These are phyloP conservation scores for Kluyveromyces lactis DNA, from an alignment of 805 yeast genomes.

Conservation along the genomic window DNA sequence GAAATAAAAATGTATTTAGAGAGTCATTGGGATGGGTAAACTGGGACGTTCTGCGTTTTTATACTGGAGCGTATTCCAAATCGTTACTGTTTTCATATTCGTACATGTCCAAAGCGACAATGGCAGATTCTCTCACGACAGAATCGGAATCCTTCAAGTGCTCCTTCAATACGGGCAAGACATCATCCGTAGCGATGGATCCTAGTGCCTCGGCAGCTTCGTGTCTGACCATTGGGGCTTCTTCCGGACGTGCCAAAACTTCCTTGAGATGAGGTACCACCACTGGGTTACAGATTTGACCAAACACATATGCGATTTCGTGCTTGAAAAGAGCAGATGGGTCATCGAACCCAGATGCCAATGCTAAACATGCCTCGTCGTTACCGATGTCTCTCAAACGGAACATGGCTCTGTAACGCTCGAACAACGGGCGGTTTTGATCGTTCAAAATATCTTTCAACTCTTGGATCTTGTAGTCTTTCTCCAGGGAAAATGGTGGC, in stretches of 20 bases:
- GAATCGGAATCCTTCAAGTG: conserved; percentile 74
- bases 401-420: conserved; percentile 97
- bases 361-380: conserved; percentile 85
- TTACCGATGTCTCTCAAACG: conserved; percentile 91
- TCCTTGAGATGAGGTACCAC: conserved; percentile 82
- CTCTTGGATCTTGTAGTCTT: conserved; percentile 52
- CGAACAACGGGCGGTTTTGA: conserved; percentile 71
- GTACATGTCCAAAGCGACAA: conserved; percentile 97
- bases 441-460: conserved; percentile 65
- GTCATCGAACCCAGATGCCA: conserved; percentile 84
- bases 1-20: too few species aligned
- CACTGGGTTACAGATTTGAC: conserved; percentile 90
- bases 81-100: conserved; percentile 85
- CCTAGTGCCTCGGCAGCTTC: conserved; percentile 99
- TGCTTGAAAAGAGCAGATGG: conserved; percentile 92
- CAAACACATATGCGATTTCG: conserved; percentile 97
- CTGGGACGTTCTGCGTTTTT: too few species aligned
- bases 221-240: conserved; percentile 98
- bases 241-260: conserved; percentile 65
- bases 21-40: too few species aligned
- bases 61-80: conserved; percentile 54
- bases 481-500: conserved; percentile 79
- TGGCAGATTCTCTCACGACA: conserved; percentile 94
- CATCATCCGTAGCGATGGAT: conserved; percentile 92
- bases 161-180: conserved; percentile 74